Evolutionary conservation across 2,329 filamentous ascomycete species (phyloP).

Genomic region (Neopestalotiopsis clavispora): DNA sequence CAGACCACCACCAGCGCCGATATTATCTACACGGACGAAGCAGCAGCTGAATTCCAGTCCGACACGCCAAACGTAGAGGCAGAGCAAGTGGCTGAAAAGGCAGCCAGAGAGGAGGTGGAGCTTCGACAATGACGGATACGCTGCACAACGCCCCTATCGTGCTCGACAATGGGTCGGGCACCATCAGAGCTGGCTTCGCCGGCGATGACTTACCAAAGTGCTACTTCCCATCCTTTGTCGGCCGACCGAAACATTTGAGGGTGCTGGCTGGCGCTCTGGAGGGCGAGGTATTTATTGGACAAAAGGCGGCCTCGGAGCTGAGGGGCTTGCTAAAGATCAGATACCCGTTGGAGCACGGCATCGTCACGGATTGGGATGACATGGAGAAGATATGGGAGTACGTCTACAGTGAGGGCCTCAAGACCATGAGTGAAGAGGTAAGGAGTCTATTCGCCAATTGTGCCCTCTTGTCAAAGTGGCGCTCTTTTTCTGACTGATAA

Average conservation of each 20-base stretch:
- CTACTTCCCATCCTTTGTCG: constrained; percentile 97
- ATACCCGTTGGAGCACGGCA: constrained; percentile 95
- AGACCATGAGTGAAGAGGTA: constrained; percentile 96
- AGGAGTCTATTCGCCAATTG: constrained; percentile 25
- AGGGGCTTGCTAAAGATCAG: constrained; percentile 92
- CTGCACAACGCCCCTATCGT: constrained; percentile 98
- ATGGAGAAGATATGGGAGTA: constrained; percentile 99
- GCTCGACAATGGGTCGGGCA: constrained; percentile 98
- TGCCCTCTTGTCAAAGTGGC: background rate
- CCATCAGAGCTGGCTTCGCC: constrained; percentile 94
- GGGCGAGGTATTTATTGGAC: constrained; percentile 95
- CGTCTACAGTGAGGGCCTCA: constrained; percentile 93
- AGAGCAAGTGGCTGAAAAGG: background rate
- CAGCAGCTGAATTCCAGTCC: background rate
- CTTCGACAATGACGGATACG: constrained; percentile 56
- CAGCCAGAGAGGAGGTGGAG: background rate
- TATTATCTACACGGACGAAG: background rate
- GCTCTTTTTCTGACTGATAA: background rate
- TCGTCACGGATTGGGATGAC: constrained; percentile 99
- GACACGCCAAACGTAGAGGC: background rate
- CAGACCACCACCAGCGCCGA: background rate
- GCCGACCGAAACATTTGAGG: constrained; percentile 90
- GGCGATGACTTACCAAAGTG: constrained; percentile 96
- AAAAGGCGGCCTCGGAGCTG: constrained; percentile 84
- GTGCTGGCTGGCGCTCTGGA: constrained; percentile 96